These are phyloP conservation scores for Hypholoma sublateritium DNA, from an alignment of 768 basidiomycete genomes.

Conservation along the genomic window DNA sequence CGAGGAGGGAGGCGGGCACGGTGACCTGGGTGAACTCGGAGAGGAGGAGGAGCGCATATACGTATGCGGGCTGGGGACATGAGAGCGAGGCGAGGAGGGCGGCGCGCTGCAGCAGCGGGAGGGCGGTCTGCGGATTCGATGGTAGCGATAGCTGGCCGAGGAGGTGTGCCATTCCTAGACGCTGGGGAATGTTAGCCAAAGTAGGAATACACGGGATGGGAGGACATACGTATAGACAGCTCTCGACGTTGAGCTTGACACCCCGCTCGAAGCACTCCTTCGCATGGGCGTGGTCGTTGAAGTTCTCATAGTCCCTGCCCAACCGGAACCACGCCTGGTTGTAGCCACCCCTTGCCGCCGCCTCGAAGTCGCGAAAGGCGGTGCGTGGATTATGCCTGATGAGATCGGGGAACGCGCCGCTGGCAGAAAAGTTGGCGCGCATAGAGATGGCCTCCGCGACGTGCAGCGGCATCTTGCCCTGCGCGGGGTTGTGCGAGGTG, in stretches of 20 bases:
- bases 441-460: slow-evolving; percentile 76
- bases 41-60: slow-evolving; percentile 84
- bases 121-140: slow-evolving; percentile 50
- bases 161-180: slow-evolving; percentile 91
- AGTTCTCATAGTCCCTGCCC: slow-evolving; percentile 89
- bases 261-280: slow-evolving; percentile 88
- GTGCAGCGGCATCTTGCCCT: slow-evolving; percentile 32
- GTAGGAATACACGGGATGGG: neutral
- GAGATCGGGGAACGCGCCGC: slow-evolving; percentile 69
- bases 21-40: slow-evolving; percentile 69
- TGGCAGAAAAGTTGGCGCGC: slow-evolving; percentile 70
- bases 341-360: slow-evolving; percentile 76
- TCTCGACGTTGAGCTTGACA: slow-evolving; percentile 68
- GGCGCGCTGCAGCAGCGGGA: slow-evolving; percentile 75
- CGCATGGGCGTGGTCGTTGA: slow-evolving; percentile 71
- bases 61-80: slow-evolving; percentile 87
- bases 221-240: slow-evolving; percentile 73
- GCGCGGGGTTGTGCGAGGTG: slow-evolving; percentile 13
- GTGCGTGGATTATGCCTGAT: slow-evolving; percentile 65
- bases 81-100: slow-evolving; percentile 72
- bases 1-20: slow-evolving; percentile 50
- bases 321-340: slow-evolving; percentile 88
- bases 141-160: slow-evolving; percentile 80
- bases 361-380: slow-evolving; percentile 91
- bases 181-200: slow-evolving; percentile 38